Conservation (phyloP, 768 basidiomycete species). For the Neoboletus subvelutipes region DNA sequence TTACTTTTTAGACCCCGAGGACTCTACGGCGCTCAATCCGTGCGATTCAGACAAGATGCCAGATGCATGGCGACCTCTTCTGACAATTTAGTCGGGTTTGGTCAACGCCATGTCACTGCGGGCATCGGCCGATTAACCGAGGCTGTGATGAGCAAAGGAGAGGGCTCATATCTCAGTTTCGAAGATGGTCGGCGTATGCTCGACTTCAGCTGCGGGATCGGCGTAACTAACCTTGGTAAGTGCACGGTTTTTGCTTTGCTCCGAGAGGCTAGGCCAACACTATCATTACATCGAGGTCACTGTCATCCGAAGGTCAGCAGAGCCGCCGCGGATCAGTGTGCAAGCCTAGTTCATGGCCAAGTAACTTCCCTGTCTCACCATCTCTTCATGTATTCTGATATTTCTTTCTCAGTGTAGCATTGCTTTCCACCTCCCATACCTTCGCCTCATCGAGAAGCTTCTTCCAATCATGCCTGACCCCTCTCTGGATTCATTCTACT, state of each 20-base stretch:
- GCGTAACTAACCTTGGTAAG: conserved; percentile 80
- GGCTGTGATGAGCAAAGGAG: conserved; percentile 63
- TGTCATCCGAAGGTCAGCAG: conserved; percentile 84
- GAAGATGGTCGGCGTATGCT: conserved; percentile 72
- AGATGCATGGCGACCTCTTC: conserved; percentile 25
- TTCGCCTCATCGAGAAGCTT: conserved; percentile 81
- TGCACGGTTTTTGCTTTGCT: not conserved
- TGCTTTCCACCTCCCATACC: conserved; percentile 82
- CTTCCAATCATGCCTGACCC: conserved; percentile 88
- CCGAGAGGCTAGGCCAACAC: not conserved
- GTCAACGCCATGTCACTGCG: conserved; percentile 45
- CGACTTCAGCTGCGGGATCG: conserved; percentile 88
- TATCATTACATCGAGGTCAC: conserved; percentile 53
- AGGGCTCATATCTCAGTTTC: conserved; percentile 71
- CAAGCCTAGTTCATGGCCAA: conserved; percentile 76
- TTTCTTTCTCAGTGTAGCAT: conserved; percentile 74
- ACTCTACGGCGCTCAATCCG: not conserved
- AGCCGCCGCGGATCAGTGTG: conserved; percentile 87
- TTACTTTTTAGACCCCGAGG: conserved; percentile 4
- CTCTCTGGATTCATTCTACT: conserved; percentile 93
- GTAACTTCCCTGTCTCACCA: conserved; percentile 35
- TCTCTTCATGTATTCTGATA: not conserved
- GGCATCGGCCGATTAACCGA: conserved; percentile 43
- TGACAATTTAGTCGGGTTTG: conserved; percentile 33
- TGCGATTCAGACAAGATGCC: not conserved